Evolutionary conservation across 2,329 filamentous ascomycete genomes (phyloP), one percentile per base, ranked within the genome.

Genomic region (Fusarium heterosporum): DNA sequence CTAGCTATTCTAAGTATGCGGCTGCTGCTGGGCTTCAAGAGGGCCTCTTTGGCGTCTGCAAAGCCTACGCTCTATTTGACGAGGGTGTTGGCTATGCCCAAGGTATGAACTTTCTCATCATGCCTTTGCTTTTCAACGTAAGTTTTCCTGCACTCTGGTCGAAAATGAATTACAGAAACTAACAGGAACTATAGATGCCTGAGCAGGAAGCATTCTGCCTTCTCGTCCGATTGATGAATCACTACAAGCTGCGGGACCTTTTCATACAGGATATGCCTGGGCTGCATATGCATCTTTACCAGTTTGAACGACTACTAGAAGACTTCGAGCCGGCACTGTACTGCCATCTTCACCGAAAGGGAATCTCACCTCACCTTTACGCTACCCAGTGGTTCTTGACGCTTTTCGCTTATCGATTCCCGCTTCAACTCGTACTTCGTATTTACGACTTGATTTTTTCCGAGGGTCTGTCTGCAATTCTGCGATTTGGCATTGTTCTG

Each of bases 351-450:
- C 92, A 92, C 74, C 90, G 96, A 59, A 89, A 92, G 55, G 90
- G 93, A 68, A 96, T 99, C 54, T 91, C 91, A 10, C 91, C 96
- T 1, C 93, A 97, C 75, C 85, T 99, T 10, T 99, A 99, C 76
- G 96, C 96, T 42, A 99, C 96, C 0, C 96, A 99, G 78, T 99
- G 96, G 96, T 99, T 99, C 79, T 85, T 99, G 48, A 99, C 96
- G 0, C 85, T 99, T n/a, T 99, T 99, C 75, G 93, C 95, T 30
- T 99, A 99, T 78, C 92, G 96, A 40, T 99, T 99, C 78, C 96
- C 96, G 10, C 85, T 99, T 9, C 96, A 99, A 76, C 88, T 99
- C 11, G 96, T 99, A 8, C 89, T 99, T 58, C 92, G 96, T 30
- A 96, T 99, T 49, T 99, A 98, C 78, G 96, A 99, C 76, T 82